Evolutionary conservation across 352 stramenopile genomes (phyloP).

Genomic region (Phytopythium montanum): DNA sequence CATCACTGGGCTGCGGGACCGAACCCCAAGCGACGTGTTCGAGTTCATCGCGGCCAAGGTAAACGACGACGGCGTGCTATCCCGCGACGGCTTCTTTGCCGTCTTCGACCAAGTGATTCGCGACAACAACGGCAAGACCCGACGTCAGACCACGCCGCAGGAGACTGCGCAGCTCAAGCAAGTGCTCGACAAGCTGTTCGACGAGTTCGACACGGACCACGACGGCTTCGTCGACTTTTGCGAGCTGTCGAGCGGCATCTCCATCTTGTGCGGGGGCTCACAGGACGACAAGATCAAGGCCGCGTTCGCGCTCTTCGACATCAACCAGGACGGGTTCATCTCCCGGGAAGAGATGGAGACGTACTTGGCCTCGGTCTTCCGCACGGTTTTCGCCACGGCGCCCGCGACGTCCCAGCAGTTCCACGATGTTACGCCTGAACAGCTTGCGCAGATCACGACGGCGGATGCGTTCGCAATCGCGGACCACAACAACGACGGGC

Average conservation of each 20-base stretch:
- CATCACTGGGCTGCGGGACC: conserved; percentile 49
- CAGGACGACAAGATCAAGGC: conserved; percentile 81
- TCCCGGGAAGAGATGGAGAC: conserved; percentile 81
- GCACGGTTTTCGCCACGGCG: conserved; percentile 75
- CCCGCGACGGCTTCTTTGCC: conserved; percentile 57
- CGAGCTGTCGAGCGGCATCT: conserved; percentile 80
- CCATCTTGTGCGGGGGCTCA: conserved; percentile 70
- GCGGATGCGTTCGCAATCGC: conserved; percentile 56
- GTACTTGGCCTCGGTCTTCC: conserved; percentile 82
- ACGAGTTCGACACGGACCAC: conserved; percentile 70
- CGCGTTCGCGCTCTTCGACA: conserved; percentile 85
- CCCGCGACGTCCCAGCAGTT: conserved; percentile 37
- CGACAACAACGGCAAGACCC: conserved; percentile 21
- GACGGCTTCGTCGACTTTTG: conserved; percentile 86
- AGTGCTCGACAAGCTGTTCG: conserved; percentile 68
- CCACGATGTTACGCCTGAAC: conserved; percentile 49
- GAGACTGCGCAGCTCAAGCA: conserved; percentile 36
- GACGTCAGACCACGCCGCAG: conserved; percentile 18
- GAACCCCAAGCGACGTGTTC: conserved; percentile 67
- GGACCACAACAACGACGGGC: conserved; percentile 62
- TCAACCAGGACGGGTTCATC: conserved; percentile 87
- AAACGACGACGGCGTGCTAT: conserved; percentile 78
- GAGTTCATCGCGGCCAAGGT: conserved; percentile 80
- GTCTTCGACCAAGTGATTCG: conserved; percentile 65
- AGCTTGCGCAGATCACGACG: conserved; percentile 70